A percentile compares a stretch with the other conserved stretches of the same genome.
phyloP scores from a whole-genome alignment of 768 basidiomycete genomes.

The Daedalea quercina region DNA sequence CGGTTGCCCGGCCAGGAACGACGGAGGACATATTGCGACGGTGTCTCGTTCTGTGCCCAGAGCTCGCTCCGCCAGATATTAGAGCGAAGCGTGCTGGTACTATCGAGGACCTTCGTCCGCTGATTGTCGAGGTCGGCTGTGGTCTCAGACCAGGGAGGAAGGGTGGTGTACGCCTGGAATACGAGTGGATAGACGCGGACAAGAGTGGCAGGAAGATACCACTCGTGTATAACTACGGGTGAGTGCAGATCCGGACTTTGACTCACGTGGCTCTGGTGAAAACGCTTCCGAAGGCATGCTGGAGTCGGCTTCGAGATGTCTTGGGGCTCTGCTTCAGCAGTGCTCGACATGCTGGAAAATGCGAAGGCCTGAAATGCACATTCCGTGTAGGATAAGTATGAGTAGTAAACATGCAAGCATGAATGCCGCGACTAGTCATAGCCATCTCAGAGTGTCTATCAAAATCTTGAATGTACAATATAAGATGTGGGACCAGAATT shows the following conservation, averaged over 20 bases:
- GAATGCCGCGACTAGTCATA: no score
- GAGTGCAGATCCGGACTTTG: conserved; percentile 14
- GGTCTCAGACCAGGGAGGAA: conserved; percentile 64
- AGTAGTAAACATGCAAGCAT: no score
- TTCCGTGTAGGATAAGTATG: no score
- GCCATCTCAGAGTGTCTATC: no score
- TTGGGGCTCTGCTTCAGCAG: neutral
- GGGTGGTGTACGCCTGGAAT: conserved; percentile 57
- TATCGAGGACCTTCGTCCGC: conserved; percentile 30
- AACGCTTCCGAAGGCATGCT: neutral
- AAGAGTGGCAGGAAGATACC: conserved; percentile 30
- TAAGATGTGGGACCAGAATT: no score
- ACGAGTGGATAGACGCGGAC: conserved; percentile 30
- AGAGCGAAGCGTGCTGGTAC: conserved; percentile 22
- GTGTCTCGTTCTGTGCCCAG: conserved; percentile 26
- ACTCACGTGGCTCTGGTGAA: neutral
- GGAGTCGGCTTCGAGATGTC: neutral
- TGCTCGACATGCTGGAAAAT: neutral
- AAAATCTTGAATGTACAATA: no score
- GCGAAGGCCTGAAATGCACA: neutral
- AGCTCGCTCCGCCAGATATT: conserved; percentile 24
- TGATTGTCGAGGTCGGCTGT: conserved; percentile 37
- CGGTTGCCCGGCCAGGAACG: conserved; percentile 55
- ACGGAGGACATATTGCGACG: conserved; percentile 51
- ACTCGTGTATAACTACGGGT: conserved; percentile 63